Percentiles rank a stretch among this genome's conserved stretches.
phyloP scores from a whole-genome alignment of 257 asterid species.

The Primulina huaijiensis region DNA sequence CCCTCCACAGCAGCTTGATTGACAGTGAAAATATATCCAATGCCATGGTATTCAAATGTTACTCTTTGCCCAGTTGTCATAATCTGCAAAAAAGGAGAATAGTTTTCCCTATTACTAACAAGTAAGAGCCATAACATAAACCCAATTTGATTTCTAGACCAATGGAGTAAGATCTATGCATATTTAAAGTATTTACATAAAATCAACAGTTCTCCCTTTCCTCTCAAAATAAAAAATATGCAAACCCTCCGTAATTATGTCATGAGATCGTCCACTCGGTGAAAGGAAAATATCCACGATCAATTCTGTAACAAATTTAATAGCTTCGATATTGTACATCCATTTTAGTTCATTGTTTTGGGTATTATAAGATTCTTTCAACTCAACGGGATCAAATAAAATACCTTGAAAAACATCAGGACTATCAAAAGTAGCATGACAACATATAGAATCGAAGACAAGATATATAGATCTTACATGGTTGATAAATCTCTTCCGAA shows the following conservation, averaged over 20 bases:
- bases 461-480: slow-evolving; percentile 49
- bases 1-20: slow-evolving; percentile 81
- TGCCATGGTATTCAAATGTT: slow-evolving; percentile 87
- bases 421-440: neutral
- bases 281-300: slow-evolving; percentile 10
- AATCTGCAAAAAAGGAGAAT: slow-evolving; percentile 47
- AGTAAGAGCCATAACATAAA: neutral
- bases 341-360: neutral
- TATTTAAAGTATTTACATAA: slow-evolving; percentile 3
- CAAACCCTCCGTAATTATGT: slow-evolving; percentile 13
- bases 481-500: slow-evolving; percentile 61
- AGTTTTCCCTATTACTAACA: slow-evolving; percentile 2
- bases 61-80: slow-evolving; percentile 88
- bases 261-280: slow-evolving; percentile 13
- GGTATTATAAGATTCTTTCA: neutral
- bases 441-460: slow-evolving; percentile 14
- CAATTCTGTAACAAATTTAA: slow-evolving; percentile 8
- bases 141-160: neutral
- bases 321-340: too few species aligned
- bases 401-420: neutral
- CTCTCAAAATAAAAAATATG: slow-evolving; percentile 3
- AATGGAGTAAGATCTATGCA: neutral
- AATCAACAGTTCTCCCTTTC: neutral
- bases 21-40: slow-evolving; percentile 73
- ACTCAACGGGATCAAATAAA: neutral